A percentile compares a stretch with the other conserved stretches of the same genome.
Conservation (phyloP, 257 asterid genomes). For the Lycium barbarum region DNA sequence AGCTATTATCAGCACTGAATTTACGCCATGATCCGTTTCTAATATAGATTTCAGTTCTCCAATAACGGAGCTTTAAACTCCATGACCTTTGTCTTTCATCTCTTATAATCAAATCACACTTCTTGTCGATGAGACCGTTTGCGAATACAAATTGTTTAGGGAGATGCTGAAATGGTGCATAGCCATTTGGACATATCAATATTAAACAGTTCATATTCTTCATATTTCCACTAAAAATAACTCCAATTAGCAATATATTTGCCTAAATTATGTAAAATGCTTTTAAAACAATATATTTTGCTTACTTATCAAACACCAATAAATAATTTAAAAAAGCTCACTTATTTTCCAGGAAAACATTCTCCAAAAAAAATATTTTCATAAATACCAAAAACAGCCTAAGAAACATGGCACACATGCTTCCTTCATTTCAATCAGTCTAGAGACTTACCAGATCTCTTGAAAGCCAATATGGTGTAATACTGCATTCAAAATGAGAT, state of each 20-base stretch:
- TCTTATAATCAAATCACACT: not conserved
- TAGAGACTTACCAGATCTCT: not conserved
- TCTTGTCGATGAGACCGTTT: not conserved
- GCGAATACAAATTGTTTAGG: not conserved
- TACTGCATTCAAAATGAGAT: not conserved
- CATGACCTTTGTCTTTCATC: not conserved
- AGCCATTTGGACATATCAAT: not conserved
- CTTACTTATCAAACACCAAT: not conserved
- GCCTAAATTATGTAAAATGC: not conserved
- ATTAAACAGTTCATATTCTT: too few relatives aligned
- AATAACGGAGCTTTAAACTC: not conserved
- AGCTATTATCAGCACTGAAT: constrained; percentile 7
- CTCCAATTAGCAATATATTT: not conserved
- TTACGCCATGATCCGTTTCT: not conserved
- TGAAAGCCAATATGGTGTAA: not conserved
- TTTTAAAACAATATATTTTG: not conserved
- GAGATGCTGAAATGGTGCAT: not conserved
- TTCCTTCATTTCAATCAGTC: not conserved
- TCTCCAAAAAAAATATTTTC: not conserved
- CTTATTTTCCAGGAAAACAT: not conserved
- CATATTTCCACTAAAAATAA: too few relatives aligned
- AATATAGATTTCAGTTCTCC: not conserved
- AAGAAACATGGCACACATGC: too few relatives aligned
- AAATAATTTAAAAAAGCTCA: not conserved
- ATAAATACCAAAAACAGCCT: too few relatives aligned